These are phyloP conservation scores for Asclepias syriaca DNA, from an alignment of 257 asterid species.

Conservation along the genomic window DNA sequence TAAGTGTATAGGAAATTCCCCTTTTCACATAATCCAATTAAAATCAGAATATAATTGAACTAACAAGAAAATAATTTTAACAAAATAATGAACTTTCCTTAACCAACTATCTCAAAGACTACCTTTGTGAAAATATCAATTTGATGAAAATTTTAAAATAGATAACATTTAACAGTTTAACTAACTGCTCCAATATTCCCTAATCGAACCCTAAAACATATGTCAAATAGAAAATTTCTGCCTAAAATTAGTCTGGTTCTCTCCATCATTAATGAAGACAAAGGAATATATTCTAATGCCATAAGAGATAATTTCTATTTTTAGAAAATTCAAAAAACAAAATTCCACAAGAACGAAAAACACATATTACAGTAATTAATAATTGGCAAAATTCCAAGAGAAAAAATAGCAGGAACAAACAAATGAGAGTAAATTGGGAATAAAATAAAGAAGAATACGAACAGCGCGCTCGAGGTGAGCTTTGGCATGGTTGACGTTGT, in stretches of 20 bases:
- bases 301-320: not conserved
- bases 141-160: not conserved
- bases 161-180: not conserved
- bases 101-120: not conserved
- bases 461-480: slow-evolving; percentile 90
- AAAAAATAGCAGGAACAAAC: not conserved
- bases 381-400: not conserved
- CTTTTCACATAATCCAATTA: no score
- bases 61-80: not conserved
- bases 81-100: not conserved
- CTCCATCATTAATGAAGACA: not conserved
- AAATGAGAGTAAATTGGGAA: not conserved
- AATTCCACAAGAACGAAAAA: not conserved
- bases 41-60: not conserved
- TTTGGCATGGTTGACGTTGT: slow-evolving; percentile 88
- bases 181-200: not conserved
- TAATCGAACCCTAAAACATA: not conserved
- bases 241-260: not conserved
- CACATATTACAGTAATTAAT: not conserved
- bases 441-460: slow-evolving; percentile 13
- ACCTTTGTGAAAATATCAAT: not conserved
- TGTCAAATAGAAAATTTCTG: not conserved
- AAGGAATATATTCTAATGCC: not conserved
- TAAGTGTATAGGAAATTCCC: no score
- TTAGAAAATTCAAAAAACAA: no score